Percentiles rank a stretch among this genome's conserved stretches.
phyloP scores from a whole-genome alignment of 306 rosid species.

The Glycine tomentella region DNA sequence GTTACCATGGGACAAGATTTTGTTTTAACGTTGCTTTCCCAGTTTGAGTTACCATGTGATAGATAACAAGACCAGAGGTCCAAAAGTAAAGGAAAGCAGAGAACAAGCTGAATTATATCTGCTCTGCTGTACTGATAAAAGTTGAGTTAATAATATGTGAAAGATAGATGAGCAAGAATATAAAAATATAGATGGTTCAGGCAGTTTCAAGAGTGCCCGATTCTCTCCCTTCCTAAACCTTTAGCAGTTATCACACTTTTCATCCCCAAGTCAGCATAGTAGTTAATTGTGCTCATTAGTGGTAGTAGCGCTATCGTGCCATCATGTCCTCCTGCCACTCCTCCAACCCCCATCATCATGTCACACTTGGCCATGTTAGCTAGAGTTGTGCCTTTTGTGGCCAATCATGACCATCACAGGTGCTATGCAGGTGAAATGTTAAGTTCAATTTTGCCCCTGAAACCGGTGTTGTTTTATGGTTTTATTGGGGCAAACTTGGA shows the following conservation, averaged over 20 bases:
- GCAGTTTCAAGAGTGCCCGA: background rate
- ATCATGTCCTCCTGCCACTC: no score
- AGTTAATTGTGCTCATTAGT: no score
- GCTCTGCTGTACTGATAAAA: background rate
- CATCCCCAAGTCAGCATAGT: background rate
- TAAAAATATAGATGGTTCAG: no score
- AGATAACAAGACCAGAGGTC: background rate
- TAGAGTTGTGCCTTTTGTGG: no score
- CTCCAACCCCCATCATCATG: no score
- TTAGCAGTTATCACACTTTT: background rate
- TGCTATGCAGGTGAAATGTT: no score
- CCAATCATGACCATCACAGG: no score
- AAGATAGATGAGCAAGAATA: background rate
- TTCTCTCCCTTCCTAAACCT: conserved; percentile 21
- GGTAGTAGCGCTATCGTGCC: no score
- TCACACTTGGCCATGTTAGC: no score
- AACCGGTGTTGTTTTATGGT: no score
- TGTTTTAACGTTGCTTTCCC: conserved; percentile 14
- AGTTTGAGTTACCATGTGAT: conserved; percentile 30
- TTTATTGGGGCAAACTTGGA: no score
- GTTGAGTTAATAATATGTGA: background rate
- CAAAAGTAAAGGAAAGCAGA: background rate
- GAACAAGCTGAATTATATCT: conserved; percentile 18
- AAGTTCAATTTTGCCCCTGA: no score
- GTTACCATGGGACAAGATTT: background rate